Evolutionary conservation across 192 early-diverging fungal species (phyloP), one percentile per base, ranked within the genome.

Genomic region (Mortierella claussenii): DNA sequence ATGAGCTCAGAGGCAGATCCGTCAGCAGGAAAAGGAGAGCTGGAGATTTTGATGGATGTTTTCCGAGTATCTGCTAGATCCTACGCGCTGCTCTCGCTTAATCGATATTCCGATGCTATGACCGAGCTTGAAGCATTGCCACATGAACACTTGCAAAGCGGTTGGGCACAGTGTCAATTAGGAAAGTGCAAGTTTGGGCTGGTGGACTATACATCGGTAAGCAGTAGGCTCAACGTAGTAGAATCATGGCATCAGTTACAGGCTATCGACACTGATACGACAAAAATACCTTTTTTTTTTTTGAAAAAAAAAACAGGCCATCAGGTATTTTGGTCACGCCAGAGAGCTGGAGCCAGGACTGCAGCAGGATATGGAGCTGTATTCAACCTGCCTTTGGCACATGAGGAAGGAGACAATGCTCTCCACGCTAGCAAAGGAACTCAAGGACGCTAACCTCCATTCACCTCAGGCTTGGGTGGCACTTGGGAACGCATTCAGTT

Each of bases 301-400:
- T 53, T 60, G 43, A 45, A 31, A 21, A 7, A 10, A 8, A 33
- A 26, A 60, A 18, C 50, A 93, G 80, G 89, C 89, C 2, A 81
- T 80, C 4, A 74, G 78, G 50, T 82, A 79, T 37, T 91, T 92
- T 68, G 60, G 54, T 11, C 69, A 65, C 0, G 85, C 85, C 13
- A 81, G 91, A 26, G 48, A 83, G 15, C 30, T 90, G 32, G 94
- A 95, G 36, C 91, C 92, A 10, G 89, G 86, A 68, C 86, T 92
- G 4, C 63, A 89, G 27, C 84, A 87, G 31, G 90, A 90, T 45
- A 92, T 96, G 91, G 96, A 97, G 55, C 68, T 89, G 8, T 96
- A 92, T 64, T 94, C 93, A 20, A 92, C 92, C 12, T 83, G 89
- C 30, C 68, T 97, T 37, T 97, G 96, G 96, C 95, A 96, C 61